These are phyloP conservation scores for Tricholoma furcatifolium DNA, from an alignment of 768 basidiomycete species.

Conservation along the genomic window DNA sequence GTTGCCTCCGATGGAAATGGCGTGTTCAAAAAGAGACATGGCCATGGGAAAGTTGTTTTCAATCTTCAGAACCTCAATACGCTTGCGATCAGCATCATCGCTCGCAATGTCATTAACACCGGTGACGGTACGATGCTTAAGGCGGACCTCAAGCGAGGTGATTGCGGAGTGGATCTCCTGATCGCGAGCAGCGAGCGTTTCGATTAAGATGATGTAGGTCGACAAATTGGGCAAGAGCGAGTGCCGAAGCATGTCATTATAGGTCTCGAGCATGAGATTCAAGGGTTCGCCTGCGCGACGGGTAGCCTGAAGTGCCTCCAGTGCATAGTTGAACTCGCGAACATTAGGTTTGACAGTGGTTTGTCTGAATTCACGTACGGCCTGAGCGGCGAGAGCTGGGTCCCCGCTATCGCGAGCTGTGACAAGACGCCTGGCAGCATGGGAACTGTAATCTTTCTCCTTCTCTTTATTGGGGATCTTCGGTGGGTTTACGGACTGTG, in stretches of 20 bases:
- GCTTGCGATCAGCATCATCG: constrained; percentile 31
- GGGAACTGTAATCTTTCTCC: constrained; percentile 15
- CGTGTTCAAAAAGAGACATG: constrained; percentile 68
- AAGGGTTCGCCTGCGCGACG: constrained; percentile 54
- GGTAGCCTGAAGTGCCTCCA: constrained; percentile 49
- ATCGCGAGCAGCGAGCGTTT: constrained; percentile 65
- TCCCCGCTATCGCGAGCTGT: constrained; percentile 26
- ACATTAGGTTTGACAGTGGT: constrained; percentile 33
- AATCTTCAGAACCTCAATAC: constrained; percentile 42
- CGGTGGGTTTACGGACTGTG: constrained; percentile 16
- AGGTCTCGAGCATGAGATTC: constrained; percentile 57
- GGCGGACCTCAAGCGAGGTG: constrained; percentile 38
- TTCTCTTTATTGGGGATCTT: not conserved
- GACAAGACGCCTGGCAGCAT: constrained; percentile 16
- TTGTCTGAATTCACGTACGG: constrained; percentile 33
- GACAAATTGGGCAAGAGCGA: constrained; percentile 58
- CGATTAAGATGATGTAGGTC: constrained; percentile 65
- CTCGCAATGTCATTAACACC: constrained; percentile 20
- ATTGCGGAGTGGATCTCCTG: constrained; percentile 54
- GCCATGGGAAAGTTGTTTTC: constrained; percentile 77
- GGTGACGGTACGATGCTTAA: constrained; percentile 32
- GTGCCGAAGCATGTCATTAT: constrained; percentile 66
- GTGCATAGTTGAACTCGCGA: constrained; percentile 60
- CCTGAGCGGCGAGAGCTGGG: constrained; percentile 28
- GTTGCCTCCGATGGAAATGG: constrained; percentile 36